Base-by-base conservation (phyloP, 2,329 filamentous ascomycete genomes). In the Paecilomyces formosus region DNA sequence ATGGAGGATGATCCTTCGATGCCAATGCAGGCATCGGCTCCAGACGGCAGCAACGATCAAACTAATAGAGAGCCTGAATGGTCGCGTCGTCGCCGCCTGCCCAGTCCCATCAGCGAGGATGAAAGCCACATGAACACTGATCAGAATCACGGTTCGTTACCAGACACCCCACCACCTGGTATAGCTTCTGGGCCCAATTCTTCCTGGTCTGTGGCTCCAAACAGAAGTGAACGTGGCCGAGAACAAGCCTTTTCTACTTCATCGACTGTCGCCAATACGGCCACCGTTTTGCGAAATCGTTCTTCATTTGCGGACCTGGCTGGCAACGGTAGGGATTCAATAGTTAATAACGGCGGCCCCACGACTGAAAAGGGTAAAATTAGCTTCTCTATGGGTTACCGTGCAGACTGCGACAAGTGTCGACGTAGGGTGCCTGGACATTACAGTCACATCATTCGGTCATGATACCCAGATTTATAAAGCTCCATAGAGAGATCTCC, bases 341-440 rank as follows among this genome's bases (percentile, higher is more conserved):
- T 55, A 30, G 21, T 56, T 53, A 57, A 55, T 53, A 57, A 55
- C 33, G 53, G 55, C 53, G 52, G 33, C 49, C 45, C 57, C 33
- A 53, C 15, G 18, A 39, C 57, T 15, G 57, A 54, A 24, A 66
- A 64, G 52, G 62, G 66, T 53, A 88, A 88, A 74, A 84, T 83
- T 70, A 85, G 82, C 61, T 88, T 92, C 71, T 89, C 87, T 66
- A 90, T 92, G 84, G 89, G 89, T 55, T 92, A 88, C 75, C 80
- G 88, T 62, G 82, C 86, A 12, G 88, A 90, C 72, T 92, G 89
- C 70, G 88, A 91, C 61, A 91, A 91, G 73, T 92, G 89, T 74
- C 82, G 82, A 52, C 80, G 83, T 69, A 88, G 86, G 69, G 87
- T 90, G 7, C 88, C 89, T 0, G 89, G 89, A 1, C 89, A 92